Evolutionary conservation across 208 protist species (phyloP).

Genomic region (Acanthamoeba lenticulata): DNA sequence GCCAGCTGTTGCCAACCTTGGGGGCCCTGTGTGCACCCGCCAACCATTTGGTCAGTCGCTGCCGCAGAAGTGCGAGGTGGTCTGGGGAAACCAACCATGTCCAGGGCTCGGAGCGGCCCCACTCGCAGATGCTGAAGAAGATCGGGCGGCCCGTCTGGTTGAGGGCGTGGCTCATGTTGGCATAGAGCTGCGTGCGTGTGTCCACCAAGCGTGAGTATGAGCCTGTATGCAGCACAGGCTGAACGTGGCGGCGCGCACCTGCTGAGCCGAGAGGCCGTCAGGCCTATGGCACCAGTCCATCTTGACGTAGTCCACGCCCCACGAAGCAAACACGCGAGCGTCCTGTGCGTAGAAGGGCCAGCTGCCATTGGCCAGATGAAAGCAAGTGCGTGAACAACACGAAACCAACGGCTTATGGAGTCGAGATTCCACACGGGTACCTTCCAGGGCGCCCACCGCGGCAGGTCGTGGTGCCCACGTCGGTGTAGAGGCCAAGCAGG

Average conservation of each 20-base stretch:
- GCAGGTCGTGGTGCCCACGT: conserved; percentile 67
- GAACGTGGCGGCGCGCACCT: background rate
- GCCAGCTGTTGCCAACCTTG: conserved; percentile 41
- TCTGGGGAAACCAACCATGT: no score
- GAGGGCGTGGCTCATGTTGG: conserved; percentile 43
- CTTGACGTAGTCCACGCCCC: conserved; percentile 71
- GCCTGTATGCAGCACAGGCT: no score
- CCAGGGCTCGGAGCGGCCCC: background rate
- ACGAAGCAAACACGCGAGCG: conserved; percentile 4
- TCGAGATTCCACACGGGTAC: background rate
- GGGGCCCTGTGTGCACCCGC: no score
- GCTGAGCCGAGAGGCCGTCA: background rate
- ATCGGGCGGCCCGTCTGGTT: conserved; percentile 67
- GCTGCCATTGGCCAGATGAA: background rate
- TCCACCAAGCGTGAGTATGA: no score
- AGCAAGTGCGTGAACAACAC: no score
- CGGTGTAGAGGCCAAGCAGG: conserved; percentile 62
- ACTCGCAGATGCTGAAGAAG: conserved; percentile 72
- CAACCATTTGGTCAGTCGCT: background rate
- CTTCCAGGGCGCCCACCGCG: conserved; percentile 47
- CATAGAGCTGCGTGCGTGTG: conserved; percentile 69
- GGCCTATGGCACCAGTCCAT: conserved; percentile 69
- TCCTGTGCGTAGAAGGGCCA: conserved; percentile 48
- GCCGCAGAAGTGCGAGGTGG: no score
- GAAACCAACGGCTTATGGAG: no score